Conservation (phyloP, 352 stramenopile species). For the Phytopythium montanum region DNA sequence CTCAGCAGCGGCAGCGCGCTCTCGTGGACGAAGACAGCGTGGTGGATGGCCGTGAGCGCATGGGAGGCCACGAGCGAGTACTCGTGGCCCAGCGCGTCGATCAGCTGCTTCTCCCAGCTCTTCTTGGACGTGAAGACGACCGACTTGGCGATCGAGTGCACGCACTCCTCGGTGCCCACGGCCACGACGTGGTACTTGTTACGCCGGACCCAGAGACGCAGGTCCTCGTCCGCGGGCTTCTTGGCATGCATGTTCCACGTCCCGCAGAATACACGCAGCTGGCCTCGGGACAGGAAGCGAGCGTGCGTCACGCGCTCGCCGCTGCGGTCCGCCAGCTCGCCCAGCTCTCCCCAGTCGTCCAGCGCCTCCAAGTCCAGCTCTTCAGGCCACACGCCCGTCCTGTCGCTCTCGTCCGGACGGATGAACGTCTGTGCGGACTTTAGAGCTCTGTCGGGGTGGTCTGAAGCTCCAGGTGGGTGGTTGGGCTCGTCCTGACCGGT, state of each 20-base stretch:
- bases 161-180: slow-evolving; percentile 93
- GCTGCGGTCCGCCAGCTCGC: slow-evolving; percentile 14
- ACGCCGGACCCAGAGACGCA: slow-evolving; percentile 65
- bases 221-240: slow-evolving; percentile 41
- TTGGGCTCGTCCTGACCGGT: slow-evolving; percentile 13
- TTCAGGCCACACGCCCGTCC: slow-evolving; percentile 39
- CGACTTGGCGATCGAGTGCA: slow-evolving; percentile 89
- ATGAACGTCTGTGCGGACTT: no score
- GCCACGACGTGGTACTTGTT: slow-evolving; percentile 87
- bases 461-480: slow-evolving; percentile 7
- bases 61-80: slow-evolving; percentile 91
- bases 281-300: slow-evolving; percentile 35
- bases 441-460: no score
- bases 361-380: slow-evolving; percentile 44
- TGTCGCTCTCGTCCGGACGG: slow-evolving; percentile 18
- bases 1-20: slow-evolving; percentile 78
- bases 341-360: slow-evolving; percentile 55
- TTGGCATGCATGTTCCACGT: slow-evolving; percentile 88
- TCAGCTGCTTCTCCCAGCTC: slow-evolving; percentile 73
- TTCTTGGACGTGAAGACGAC: slow-evolving; percentile 92
- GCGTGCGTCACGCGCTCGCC: slow-evolving; percentile 28
- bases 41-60: slow-evolving; percentile 92
- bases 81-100: slow-evolving; percentile 53
- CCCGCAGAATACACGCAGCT: slow-evolving; percentile 70
- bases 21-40: slow-evolving; percentile 91